These are phyloP conservation scores for Russula virescens DNA, from an alignment of 768 basidiomycete genomes.

Conservation along the genomic window DNA sequence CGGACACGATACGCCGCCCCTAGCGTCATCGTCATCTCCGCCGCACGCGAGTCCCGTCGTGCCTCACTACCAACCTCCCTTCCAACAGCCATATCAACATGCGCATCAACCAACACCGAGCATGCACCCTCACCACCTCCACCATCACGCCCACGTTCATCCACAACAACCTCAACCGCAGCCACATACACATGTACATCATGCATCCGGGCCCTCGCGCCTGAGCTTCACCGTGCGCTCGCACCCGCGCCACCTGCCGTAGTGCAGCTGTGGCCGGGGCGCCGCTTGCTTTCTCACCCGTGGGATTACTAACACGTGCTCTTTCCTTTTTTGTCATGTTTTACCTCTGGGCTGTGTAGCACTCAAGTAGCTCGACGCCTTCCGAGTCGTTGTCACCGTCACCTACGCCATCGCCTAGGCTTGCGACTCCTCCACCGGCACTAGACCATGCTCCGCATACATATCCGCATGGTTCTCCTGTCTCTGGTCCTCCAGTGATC, in stretches of 20 bases:
- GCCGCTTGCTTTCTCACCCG: constrained; percentile 6
- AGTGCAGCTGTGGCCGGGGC: constrained; percentile 13
- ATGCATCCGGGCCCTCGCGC: constrained; percentile 34
- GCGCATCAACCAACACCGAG: constrained; percentile 9
- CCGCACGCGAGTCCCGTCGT: constrained; percentile 26
- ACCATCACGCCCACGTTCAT: constrained; percentile 1
- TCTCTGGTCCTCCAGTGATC: neutral
- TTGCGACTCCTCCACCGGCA: constrained; percentile 17
- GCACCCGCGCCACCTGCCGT: constrained; percentile 20
- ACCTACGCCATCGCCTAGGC: constrained; percentile 13
- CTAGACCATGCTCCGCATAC: constrained; percentile 7
- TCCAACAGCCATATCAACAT: constrained; percentile 2
- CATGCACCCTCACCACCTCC: neutral
- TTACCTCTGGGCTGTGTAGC: neutral
- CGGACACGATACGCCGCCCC: constrained; percentile 15
- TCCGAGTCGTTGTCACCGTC: constrained; percentile 15
- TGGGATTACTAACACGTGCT: constrained; percentile 9
- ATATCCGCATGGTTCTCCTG: constrained; percentile 4
- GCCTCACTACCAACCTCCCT: constrained; percentile 1
- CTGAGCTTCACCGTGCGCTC: constrained; percentile 34
- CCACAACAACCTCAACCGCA: constrained; percentile 23
- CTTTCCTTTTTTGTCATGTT: constrained; percentile 4
- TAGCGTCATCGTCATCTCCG: constrained; percentile 19
- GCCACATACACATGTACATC: constrained; percentile 2
- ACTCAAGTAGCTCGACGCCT: constrained; percentile 12